Evolutionary conservation across 1,284 basidiomycete genomes (phyloP).

Genomic region (Prillingera fragicola): DNA sequence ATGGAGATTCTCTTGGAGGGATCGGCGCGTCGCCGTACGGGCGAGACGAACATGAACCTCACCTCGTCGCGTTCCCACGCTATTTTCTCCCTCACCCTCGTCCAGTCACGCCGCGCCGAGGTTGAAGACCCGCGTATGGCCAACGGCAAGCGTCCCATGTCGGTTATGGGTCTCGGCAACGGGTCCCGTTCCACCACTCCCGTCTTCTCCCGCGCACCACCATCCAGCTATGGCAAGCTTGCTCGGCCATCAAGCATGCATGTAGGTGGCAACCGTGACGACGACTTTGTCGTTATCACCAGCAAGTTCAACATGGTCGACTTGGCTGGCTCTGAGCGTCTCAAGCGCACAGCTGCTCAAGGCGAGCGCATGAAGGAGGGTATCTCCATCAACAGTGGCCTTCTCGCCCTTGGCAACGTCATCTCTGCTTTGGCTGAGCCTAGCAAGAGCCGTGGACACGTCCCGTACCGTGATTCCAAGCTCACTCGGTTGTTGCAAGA

Average conservation of each 20-base stretch:
- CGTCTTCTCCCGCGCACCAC: constrained; percentile 12
- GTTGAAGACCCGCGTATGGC: no score
- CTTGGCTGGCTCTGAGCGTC: constrained; percentile 90
- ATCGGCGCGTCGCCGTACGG: constrained; percentile 82
- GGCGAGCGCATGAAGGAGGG: constrained; percentile 97
- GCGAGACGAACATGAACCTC: constrained; percentile 98
- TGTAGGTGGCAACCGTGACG: constrained; percentile 55
- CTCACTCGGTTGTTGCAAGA: constrained; percentile 90
- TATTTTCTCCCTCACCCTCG: constrained; percentile 92
- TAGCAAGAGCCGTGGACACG: constrained; percentile 58
- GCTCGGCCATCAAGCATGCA: constrained; percentile 63
- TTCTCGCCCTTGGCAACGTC: constrained; percentile 94
- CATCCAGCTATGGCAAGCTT: constrained; percentile 17
- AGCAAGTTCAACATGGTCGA: constrained; percentile 99
- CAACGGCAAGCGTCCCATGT: constrained; percentile 17
- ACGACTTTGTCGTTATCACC: constrained; percentile 78
- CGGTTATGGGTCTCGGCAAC: constrained; percentile 9
- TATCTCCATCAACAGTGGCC: constrained; percentile 93
- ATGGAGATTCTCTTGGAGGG: constrained; percentile 88
- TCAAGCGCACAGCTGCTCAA: constrained; percentile 85
- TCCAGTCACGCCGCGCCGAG: constrained; percentile 54
- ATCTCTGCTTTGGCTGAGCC: constrained; percentile 97
- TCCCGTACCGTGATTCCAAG: constrained; percentile 97
- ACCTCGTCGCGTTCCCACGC: constrained; percentile 97
- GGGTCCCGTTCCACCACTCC: constrained; percentile 19